Conservation (phyloP, 805 yeast species). For the Suhomyces sp. region DNA sequence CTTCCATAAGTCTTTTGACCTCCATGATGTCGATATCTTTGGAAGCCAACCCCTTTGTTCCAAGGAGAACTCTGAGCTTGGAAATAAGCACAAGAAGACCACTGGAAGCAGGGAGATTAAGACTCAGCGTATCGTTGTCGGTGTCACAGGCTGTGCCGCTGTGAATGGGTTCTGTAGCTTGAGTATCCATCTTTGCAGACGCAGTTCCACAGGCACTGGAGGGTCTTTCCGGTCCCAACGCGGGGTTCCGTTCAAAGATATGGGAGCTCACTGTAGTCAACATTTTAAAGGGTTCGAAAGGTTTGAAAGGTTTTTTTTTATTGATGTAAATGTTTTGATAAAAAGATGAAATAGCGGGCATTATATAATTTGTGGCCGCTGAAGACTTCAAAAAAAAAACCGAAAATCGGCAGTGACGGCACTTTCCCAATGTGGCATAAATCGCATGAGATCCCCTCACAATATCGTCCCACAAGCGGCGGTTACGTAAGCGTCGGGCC, state of each 20-base stretch:
- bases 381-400: neutral
- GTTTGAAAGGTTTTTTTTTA: too few relatives aligned
- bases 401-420: neutral
- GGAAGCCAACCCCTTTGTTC: constrained; percentile 34
- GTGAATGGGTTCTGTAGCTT: too few relatives aligned
- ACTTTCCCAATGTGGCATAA: constrained; percentile 1
- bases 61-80: constrained; percentile 26
- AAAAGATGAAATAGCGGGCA: too few relatives aligned
- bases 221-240: constrained; percentile 1
- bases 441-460: too few relatives aligned
- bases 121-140: neutral
- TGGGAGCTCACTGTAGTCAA: too few relatives aligned
- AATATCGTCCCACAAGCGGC: too few relatives aligned
- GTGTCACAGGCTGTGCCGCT: too few relatives aligned
- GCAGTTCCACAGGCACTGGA: constrained; percentile 2
- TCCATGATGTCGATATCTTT: constrained; percentile 54
- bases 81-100: constrained; percentile 25
- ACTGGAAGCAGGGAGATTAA: constrained; percentile 5
- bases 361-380: constrained; percentile 3
- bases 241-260: too few relatives aligned
- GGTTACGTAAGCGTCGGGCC: neutral
- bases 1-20: constrained; percentile 46
- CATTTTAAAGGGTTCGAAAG: too few relatives aligned
- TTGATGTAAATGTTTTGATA: too few relatives aligned
- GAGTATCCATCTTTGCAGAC: too few relatives aligned